phyloP scores from a whole-genome alignment of 257 asterid species.

The Nyctanthes arbortristis region DNA sequence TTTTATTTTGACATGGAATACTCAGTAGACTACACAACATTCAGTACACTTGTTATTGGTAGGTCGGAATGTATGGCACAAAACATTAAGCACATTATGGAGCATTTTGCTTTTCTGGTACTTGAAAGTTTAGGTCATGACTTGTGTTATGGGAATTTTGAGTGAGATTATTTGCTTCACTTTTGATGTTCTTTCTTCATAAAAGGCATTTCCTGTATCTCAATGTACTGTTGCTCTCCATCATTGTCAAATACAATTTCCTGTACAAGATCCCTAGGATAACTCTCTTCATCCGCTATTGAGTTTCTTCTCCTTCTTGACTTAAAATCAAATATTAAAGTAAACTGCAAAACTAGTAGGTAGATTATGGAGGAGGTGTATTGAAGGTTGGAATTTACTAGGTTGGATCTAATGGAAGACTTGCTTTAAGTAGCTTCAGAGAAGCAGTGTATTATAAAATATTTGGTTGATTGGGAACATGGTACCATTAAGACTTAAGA shows the following conservation, averaged over 20 bases:
- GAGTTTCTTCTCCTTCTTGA: not conserved
- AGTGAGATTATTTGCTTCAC: not conserved
- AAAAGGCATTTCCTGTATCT: not conserved
- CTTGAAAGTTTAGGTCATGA: not conserved
- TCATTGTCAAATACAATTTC: not conserved
- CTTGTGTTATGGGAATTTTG: conserved; percentile 10
- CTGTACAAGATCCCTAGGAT: not conserved
- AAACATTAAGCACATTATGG: conserved; percentile 8
- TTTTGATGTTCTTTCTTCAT: not conserved
- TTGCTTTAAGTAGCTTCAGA: not conserved
- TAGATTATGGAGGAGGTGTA: not conserved
- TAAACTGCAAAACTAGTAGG: not conserved
- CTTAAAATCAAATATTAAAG: not conserved
- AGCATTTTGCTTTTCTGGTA: conserved; percentile 13
- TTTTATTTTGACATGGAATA: conserved; percentile 51
- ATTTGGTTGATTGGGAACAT: not conserved
- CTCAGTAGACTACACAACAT: conserved; percentile 51
- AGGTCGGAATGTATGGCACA: conserved; percentile 17
- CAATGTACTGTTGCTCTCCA: conserved; percentile 1
- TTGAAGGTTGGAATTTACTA: not conserved
- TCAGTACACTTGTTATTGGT: conserved; percentile 39
- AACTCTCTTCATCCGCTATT: not conserved
- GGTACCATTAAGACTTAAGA: not conserved
- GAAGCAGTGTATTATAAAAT: not conserved
- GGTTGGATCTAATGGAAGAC: conserved; percentile 4